phyloP scores from a whole-genome alignment of 2,329 filamentous ascomycete species.

The Stagonosporopsis tanaceti region DNA sequence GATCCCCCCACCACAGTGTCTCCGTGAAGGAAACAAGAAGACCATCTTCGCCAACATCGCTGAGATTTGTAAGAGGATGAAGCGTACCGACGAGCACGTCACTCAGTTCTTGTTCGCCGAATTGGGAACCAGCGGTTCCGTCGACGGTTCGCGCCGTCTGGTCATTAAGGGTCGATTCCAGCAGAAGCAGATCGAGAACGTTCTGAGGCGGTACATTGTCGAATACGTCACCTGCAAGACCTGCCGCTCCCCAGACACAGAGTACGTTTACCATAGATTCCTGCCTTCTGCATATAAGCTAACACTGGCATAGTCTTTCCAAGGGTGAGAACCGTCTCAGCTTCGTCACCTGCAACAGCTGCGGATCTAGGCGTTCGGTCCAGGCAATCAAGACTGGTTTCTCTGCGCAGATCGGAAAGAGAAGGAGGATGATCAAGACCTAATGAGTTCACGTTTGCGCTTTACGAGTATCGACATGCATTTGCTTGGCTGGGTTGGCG shows the following conservation, averaged over 20 bases:
- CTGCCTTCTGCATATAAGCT: conserved; percentile 55
- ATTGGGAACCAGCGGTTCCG: conserved; percentile 94
- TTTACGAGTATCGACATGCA: conserved; percentile 35
- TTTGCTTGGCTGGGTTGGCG: conserved; percentile 31
- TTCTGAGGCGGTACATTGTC: conserved; percentile 92
- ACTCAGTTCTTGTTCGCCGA: conserved; percentile 97
- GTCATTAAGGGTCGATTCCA: conserved; percentile 99
- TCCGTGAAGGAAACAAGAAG: conserved; percentile 98
- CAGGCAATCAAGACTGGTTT: conserved; percentile 99
- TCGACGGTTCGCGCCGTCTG: conserved; percentile 85
- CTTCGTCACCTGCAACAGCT: conserved; percentile 93
- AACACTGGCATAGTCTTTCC: conserved; percentile 87
- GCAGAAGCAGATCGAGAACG: conserved; percentile 99
- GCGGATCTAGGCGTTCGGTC: conserved; percentile 76
- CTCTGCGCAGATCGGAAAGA: conserved; percentile 98
- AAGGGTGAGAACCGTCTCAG: conserved; percentile 99
- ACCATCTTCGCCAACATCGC: conserved; percentile 99
- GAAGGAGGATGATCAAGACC: conserved; percentile 84
- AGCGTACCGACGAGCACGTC: conserved; percentile 96
- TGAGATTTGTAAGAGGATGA: conserved; percentile 99
- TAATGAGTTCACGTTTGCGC: conserved; percentile 57
- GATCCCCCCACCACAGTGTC: conserved; percentile 97
- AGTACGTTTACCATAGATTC: conserved; percentile 19
- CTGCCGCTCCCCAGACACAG: conserved; percentile 62
- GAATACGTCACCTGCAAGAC: conserved; percentile 99